Percentiles rank a stretch among this genome's conserved stretches.
Conservation (phyloP, 495 filamentous ascomycete genomes). For the Penicillium waksmanii region DNA sequence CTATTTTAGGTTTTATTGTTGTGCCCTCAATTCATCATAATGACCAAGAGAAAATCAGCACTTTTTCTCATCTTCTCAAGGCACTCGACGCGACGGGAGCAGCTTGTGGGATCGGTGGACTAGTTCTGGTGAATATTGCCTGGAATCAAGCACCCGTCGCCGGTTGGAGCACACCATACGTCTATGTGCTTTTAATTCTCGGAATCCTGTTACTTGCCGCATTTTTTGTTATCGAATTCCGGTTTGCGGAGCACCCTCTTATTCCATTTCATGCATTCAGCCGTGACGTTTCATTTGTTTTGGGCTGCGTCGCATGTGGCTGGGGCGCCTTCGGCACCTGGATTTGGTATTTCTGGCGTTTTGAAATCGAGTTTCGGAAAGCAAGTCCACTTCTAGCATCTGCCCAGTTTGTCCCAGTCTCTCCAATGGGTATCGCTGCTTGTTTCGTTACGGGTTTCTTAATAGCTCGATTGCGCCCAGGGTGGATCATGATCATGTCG, state of each 20-base stretch:
- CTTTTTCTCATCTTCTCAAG: slow-evolving; percentile 17
- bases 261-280: slow-evolving; percentile 48
- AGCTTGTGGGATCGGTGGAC: slow-evolving; percentile 55
- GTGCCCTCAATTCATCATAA: slow-evolving; percentile 51
- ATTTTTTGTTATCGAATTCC: slow-evolving; percentile 49
- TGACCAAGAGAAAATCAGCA: slow-evolving; percentile 3
- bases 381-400: slow-evolving; percentile 40
- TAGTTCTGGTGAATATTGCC: slow-evolving; percentile 59
- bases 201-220: slow-evolving; percentile 39
- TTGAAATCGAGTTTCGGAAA: slow-evolving; percentile 39
- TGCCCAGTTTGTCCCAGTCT: slow-evolving; percentile 45
- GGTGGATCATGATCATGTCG: slow-evolving; percentile 52
- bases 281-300: slow-evolving; percentile 43
- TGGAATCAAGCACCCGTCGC: slow-evolving; percentile 55
- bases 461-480: slow-evolving; percentile 39
- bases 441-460: slow-evolving; percentile 49
- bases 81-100: slow-evolving; percentile 56
- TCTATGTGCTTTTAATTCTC: slow-evolving; percentile 50
- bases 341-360: slow-evolving; percentile 52
- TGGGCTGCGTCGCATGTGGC: slow-evolving; percentile 50
- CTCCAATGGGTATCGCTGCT: slow-evolving; percentile 42
- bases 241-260: slow-evolving; percentile 41
- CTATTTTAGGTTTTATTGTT: slow-evolving; percentile 42
- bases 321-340: slow-evolving; percentile 56
- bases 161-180: slow-evolving; percentile 49